Evolutionary conservation across 2,329 filamentous ascomycete genomes (phyloP), one percentile per base, ranked within the genome.

Genomic region (Ceratocystis eucalypticola): DNA sequence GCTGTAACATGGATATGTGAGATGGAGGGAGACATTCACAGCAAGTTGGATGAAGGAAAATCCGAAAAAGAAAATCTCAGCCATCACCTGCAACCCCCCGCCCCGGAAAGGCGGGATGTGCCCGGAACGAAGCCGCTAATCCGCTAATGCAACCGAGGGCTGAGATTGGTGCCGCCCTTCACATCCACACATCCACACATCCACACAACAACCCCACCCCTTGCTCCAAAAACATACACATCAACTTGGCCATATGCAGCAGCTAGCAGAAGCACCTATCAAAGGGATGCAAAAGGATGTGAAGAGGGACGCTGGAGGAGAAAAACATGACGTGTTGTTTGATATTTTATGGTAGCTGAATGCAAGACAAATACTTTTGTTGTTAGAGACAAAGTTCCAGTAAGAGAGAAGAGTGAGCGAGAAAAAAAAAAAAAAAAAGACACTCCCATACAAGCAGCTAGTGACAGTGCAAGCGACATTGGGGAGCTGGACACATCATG

Each of bases 81-180:
- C 28, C 55, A 33, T 33, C 5, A 30, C 28, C 20, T 59, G 25
- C 55, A 37, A 59, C 5, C 53, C 53, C 28, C 28, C 55, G 55
- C 55, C 30, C 55, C 55, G 28, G 28, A 59, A 59, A 8, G 25
- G 17, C 55, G 28, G 55, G 55, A 59, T 25, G 28, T 33, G 17
- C 5, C 55, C 28, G 55, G 55, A 59, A 59, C 55, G 33, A 59
- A 30, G 55, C 55, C 28, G 55, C 55, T 30, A 30, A 37, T 30
- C 55, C 28, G 55, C 55, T 30, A 30, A 59, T 59, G 55, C 55
- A 33, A 59, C 25, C 55, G 28, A 59, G 17, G 33, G 55, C 55
- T 30, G 55, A 59, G 15, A 2, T 12, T 53, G 20, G 48, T 53
- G 48, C 8, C 48, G 48, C 22, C 48, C 48, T 28, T 53, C 37